Base-by-base conservation (phyloP, 192 early-diverging fungal species). In the Radiomyces spectabilis region DNA sequence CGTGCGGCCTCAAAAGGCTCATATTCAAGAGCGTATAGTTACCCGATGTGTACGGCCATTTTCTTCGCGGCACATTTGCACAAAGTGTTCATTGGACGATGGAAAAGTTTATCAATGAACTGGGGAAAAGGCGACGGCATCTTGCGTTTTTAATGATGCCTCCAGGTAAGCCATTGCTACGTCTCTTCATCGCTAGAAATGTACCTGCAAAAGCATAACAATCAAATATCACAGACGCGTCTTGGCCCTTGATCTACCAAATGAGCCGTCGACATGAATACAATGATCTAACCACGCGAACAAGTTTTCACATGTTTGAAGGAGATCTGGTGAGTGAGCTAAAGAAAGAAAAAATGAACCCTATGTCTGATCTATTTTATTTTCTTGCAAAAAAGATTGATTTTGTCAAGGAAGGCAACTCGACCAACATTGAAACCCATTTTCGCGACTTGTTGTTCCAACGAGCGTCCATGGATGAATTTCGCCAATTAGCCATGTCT, bases 241-340 rank as follows among this genome's bases (percentile, higher is more conserved):
- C 85, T 4, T 88, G 86, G 86, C 85, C 85, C 43, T 59, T 88
- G 35, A 85, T 88, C 22, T 84, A 85, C n/a, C 83, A 85, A 53
- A 72, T 84, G 43, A 82, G 77, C 33, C 73, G 74, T 32, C 33
- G 71, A 44, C 68, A 81, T 41, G 70, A 78, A 49, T 74, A 67
- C 45, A 71, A 71, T 29, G 70, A 72, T 29, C 57, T 76, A 33
- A 69, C 69, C 2, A 72, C 69, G 33, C 46, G 74, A 22, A 69
- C 66, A 18, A 74, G 63, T 22, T 72, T 72, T 33, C 57, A 70
- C 25, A 67, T 79, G 58, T 74, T 76, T 64, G 61, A 71, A 32
- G 47, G 66, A 22, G 74, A 79, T 45, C 60, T 72, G 47, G 72
- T 74, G 67, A 47, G 56, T 38, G 33, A 30, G 1, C 30, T 40